These are phyloP conservation scores for Hypoxylon lenormandii DNA, from an alignment of 495 filamentous ascomycete genomes.

Conservation along the genomic window DNA sequence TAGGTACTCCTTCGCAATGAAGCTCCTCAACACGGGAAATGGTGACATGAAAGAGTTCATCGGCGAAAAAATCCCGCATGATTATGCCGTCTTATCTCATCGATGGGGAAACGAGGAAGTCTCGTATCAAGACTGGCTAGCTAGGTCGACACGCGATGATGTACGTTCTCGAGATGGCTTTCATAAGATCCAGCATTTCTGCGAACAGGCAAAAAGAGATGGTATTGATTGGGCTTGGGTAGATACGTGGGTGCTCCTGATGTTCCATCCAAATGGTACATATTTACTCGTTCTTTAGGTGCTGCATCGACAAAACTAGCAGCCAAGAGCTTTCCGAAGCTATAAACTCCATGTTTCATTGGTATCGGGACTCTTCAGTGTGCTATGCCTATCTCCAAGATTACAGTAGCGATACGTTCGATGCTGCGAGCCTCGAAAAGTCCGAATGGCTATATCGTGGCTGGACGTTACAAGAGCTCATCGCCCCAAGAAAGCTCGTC, in stretches of 20 bases:
- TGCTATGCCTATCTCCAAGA: conserved; percentile 30
- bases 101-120: not conserved
- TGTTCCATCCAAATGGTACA: not conserved
- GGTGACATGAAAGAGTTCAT: not conserved
- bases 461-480: conserved; percentile 2
- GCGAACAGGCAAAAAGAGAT: not conserved
- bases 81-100: not conserved
- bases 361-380: conserved; percentile 30
- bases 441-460: not conserved
- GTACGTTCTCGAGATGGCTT: not conserved
- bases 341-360: conserved; percentile 10
- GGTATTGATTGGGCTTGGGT: not conserved
- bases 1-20: not conserved
- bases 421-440: not conserved
- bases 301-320: not conserved
- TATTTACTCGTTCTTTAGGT: not conserved
- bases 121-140: not conserved
- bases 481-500: not conserved
- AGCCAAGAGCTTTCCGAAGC: conserved; percentile 1
- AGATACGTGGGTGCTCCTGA: not conserved
- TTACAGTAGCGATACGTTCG: not conserved
- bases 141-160: not conserved
- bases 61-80: not conserved
- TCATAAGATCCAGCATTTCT: not conserved
- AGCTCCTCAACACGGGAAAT: not conserved